Conservation (phyloP, 2,329 filamentous ascomycete species). For the Pestalotiopsis sp. region DNA sequence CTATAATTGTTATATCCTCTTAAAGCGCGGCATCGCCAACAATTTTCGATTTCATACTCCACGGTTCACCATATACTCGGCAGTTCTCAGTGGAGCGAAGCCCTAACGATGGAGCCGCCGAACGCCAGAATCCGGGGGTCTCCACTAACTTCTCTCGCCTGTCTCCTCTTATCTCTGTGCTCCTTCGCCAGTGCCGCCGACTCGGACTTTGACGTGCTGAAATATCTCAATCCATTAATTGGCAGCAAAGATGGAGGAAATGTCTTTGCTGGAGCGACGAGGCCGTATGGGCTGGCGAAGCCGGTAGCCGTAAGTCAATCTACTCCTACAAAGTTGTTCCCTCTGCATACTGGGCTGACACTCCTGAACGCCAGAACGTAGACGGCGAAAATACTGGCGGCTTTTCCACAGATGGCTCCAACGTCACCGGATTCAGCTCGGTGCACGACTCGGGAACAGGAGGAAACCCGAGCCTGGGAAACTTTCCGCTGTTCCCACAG, state of each 20-base stretch:
- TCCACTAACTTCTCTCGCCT: neutral
- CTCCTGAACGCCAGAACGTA: conserved; percentile 37
- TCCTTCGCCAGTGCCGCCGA: neutral
- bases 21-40: neutral
- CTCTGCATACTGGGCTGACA: neutral
- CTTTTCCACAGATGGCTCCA: conserved; percentile 47
- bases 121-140: neutral
- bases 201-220: conserved; percentile 24
- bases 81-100: neutral
- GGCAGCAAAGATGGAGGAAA: conserved; percentile 59
- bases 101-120: neutral
- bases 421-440: conserved; percentile 53
- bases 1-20: neutral
- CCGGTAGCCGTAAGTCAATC: conserved; percentile 42
- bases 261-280: conserved; percentile 58
- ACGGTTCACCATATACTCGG: neutral
- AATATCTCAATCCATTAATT: conserved; percentile 50
- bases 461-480: conserved; percentile 46
- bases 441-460: conserved; percentile 48
- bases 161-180: neutral
- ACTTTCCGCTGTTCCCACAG: conserved; percentile 49
- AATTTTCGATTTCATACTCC: neutral
- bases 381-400: conserved; percentile 47
- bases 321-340: neutral
- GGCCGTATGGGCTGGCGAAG: conserved; percentile 60